These are phyloP conservation scores for Przewalskia tangutica DNA, from an alignment of 257 asterid genomes.

Conservation along the genomic window DNA sequence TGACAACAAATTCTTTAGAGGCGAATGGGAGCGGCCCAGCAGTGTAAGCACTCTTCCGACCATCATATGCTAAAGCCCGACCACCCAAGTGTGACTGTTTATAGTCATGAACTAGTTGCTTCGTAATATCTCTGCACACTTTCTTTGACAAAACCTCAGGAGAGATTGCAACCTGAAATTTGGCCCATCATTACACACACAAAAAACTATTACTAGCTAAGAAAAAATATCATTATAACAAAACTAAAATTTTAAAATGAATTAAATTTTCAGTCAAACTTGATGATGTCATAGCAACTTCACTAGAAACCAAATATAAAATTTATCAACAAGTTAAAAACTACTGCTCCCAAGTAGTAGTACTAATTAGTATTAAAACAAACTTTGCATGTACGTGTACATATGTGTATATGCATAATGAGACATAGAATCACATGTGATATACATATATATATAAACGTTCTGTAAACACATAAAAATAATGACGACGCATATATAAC, in stretches of 20 bases:
- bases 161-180: constrained; percentile 40
- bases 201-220: neutral
- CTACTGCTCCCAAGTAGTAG: neutral
- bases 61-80: constrained; percentile 54
- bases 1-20: constrained; percentile 52
- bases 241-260: neutral
- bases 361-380: neutral
- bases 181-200: neutral
- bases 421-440: neutral
- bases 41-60: constrained; percentile 56
- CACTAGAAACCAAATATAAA: neutral
- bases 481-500: neutral
- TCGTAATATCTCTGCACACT: constrained; percentile 36
- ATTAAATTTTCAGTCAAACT: neutral
- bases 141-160: constrained; percentile 62
- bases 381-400: neutral
- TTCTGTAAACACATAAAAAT: neutral
- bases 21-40: constrained; percentile 61
- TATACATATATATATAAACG: neutral
- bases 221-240: neutral
- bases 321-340: neutral
- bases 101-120: constrained; percentile 16
- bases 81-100: constrained; percentile 33
- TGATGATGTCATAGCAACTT: neutral
- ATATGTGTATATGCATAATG: neutral